phyloP scores from a whole-genome alignment of 2,329 filamentous ascomycete genomes.

The Phaeosphaeriaceae sp. region DNA sequence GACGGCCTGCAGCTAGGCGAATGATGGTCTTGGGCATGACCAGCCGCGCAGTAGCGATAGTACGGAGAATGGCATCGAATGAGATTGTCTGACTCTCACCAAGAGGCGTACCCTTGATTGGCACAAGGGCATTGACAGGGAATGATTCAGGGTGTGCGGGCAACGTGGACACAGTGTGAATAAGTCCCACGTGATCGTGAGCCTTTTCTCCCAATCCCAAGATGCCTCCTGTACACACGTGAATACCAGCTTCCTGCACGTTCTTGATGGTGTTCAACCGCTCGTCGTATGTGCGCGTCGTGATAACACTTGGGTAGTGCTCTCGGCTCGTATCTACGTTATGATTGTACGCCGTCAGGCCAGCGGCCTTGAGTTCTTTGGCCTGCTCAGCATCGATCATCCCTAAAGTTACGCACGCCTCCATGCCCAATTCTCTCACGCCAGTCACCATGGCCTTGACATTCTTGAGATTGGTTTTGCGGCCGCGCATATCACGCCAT shows the following conservation, averaged over 20 bases:
- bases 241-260: conserved; percentile 84
- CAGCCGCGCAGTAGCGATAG: conserved; percentile 81
- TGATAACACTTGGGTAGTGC: conserved; percentile 86
- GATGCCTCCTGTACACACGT: conserved; percentile 89
- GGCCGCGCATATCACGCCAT: conserved; percentile 92
- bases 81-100: conserved; percentile 74
- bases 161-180: conserved; percentile 82
- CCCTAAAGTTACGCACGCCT: conserved; percentile 89
- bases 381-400: conserved; percentile 88
- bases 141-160: conserved; percentile 87
- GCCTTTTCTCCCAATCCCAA: conserved; percentile 81
- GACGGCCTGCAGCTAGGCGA: conserved; percentile 82
- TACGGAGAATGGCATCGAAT: conserved; percentile 80
- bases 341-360: conserved; percentile 91
- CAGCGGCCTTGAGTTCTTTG: conserved; percentile 79
- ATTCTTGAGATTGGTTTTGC: conserved; percentile 82
- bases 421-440: conserved; percentile 82
- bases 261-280: conserved; percentile 78
- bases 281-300: conserved; percentile 86
- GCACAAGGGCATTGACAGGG: conserved; percentile 88
- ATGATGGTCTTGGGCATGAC: conserved; percentile 87
- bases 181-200: conserved; percentile 79
- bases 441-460: conserved; percentile 86
- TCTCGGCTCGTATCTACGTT: conserved; percentile 91
- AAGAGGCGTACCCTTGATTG: conserved; percentile 87